These are phyloP conservation scores for Nakaseomyces glabratus DNA, from an alignment of 1,139 yeast genomes.

Conservation along the genomic window DNA sequence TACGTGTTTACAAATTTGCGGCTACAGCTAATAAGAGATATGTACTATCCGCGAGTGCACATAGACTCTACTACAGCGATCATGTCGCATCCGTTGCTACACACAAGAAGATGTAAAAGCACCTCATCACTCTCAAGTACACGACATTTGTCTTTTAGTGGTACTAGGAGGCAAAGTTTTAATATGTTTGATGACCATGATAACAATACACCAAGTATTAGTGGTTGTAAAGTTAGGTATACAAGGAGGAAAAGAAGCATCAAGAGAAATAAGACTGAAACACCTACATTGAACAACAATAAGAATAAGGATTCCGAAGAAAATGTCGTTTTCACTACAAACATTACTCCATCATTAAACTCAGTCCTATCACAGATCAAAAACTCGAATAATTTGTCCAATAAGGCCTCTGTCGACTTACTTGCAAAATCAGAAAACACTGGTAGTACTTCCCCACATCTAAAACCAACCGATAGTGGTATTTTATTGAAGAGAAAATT, in stretches of 20 bases:
- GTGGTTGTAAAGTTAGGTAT: too few species aligned
- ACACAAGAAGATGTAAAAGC: constrained; percentile 5
- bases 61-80: neutral
- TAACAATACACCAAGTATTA: too few species aligned
- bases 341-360: constrained; percentile 19
- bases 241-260: constrained; percentile 1
- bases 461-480: neutral
- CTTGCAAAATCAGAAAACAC: neutral
- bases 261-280: neutral
- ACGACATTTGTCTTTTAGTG: neutral
- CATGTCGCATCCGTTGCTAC: neutral
- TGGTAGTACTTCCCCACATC: neutral
- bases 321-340: neutral
- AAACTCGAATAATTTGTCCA: constrained; percentile 4
- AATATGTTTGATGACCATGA: neutral
- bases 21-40: too few species aligned
- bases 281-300: neutral
- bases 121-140: constrained; percentile 1
- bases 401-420: neutral
- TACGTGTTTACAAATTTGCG: too few species aligned
- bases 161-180: constrained; percentile 3
- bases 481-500: constrained; percentile 2
- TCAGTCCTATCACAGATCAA: constrained; percentile 19
- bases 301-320: neutral
- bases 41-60: constrained; percentile 5